phyloP scores from a whole-genome alignment of 2,329 filamentous ascomycete species.

The Fonsecaea multimorphosa region DNA sequence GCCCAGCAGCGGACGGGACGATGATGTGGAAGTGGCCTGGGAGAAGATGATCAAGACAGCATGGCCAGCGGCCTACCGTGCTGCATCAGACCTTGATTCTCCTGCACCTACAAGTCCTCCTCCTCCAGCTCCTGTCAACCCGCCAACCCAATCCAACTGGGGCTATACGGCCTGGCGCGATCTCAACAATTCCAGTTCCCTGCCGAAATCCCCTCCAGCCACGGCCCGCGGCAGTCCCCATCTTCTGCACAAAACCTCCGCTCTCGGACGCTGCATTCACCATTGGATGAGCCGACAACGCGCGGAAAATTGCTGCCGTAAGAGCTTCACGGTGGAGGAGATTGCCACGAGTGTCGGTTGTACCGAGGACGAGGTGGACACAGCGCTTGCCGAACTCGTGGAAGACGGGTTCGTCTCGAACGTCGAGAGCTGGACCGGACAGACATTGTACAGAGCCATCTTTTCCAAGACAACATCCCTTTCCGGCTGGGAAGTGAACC shows the following conservation, averaged over 20 bases:
- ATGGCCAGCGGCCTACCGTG: background rate
- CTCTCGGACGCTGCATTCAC: slow-evolving; percentile 9
- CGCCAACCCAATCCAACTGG: background rate
- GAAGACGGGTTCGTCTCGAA: no score
- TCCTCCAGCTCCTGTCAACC: background rate
- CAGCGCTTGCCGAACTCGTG: no score
- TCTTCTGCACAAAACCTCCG: background rate
- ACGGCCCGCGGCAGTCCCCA: no score
- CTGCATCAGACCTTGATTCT: background rate
- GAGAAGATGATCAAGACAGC: no score
- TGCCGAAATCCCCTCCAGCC: background rate
- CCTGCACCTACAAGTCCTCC: no score
- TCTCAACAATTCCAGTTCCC: background rate
- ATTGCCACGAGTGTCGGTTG: background rate
- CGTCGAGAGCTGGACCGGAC: no score
- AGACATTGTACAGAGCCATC: no score
- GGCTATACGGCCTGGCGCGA: background rate
- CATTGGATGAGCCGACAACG: background rate
- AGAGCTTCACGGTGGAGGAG: background rate
- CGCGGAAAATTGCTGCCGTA: no score
- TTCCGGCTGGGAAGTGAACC: background rate
- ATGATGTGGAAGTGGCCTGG: background rate
- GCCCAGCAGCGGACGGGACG: background rate
- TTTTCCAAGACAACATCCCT: no score
- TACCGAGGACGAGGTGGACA: no score